Evolutionary conservation across 1,139 yeast genomes (phyloP).

Genomic region (Cylindricascospora bacillispora): DNA sequence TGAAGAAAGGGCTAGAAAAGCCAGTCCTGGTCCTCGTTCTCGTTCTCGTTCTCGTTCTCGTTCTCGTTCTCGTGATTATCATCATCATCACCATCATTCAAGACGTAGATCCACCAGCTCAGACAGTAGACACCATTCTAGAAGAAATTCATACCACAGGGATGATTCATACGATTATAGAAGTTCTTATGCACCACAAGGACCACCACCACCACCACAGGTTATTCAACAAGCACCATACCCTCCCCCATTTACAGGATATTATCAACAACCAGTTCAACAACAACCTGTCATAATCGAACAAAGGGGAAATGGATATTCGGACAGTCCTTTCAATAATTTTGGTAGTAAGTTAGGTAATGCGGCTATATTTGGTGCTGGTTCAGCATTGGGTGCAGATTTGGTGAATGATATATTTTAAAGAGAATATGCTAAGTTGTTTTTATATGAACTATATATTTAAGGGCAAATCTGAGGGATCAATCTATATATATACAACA

Average conservation of each 20-base stretch:
- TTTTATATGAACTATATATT: neutral
- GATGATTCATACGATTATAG: neutral
- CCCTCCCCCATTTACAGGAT: conserved; percentile 17
- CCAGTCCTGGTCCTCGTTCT: conserved; percentile 10
- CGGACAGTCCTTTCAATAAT: conserved; percentile 34
- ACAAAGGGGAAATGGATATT: conserved; percentile 15
- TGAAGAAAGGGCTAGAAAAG: conserved; percentile 7
- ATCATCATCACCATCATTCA: neutral
- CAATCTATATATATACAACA: no score
- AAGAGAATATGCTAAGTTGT: conserved; percentile 3
- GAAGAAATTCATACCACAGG: neutral
- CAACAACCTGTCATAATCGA: conserved; percentile 13
- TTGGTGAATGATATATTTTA: conserved; percentile 69
- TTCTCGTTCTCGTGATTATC: neutral
- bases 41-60: neutral
- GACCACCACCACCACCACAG: conserved; percentile 8
- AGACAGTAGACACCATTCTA: neutral
- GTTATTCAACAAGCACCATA: conserved; percentile 20
- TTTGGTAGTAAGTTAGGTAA: conserved; percentile 79
- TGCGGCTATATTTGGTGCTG: conserved; percentile 94
- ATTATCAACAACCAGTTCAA: conserved; percentile 19
- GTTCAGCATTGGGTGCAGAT: conserved; percentile 83
- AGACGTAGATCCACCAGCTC: neutral
- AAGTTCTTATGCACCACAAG: neutral
- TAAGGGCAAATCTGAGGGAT: no score